phyloP scores from a whole-genome alignment of 176 grass and related monocot genomes.

The Cenchrus fungigraminus region DNA sequence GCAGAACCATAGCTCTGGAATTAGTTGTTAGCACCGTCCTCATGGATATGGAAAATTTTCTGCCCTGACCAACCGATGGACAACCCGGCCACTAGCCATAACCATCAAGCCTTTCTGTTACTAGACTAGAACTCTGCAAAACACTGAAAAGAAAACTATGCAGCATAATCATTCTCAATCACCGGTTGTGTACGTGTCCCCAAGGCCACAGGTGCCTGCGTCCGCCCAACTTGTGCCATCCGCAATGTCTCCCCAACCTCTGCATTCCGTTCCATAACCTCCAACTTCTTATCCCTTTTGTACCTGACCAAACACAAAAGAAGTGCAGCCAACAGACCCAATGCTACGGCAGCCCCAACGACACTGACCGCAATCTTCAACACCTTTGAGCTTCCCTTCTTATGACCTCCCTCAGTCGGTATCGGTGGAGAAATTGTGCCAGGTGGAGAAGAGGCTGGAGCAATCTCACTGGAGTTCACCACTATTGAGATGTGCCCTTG shows the following conservation, averaged over 20 bases:
- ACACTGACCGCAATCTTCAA: conserved; percentile 68
- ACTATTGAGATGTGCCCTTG: conserved; percentile 85
- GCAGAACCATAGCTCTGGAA: conserved; percentile 27
- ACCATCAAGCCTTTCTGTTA: conserved; percentile 15
- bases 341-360: conserved; percentile 43
- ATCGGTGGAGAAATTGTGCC: background rate
- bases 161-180: conserved; percentile 81
- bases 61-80: conserved; percentile 37
- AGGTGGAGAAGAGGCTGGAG: conserved; percentile 36
- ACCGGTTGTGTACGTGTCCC: conserved; percentile 70
- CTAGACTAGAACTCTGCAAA: conserved; percentile 25
- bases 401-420: background rate
- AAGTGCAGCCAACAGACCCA: conserved; percentile 59
- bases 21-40: background rate
- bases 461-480: conserved; percentile 57
- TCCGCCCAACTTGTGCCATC: conserved; percentile 63
- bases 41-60: conserved; percentile 18
- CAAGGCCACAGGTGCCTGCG: conserved; percentile 65
- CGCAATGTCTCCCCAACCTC: conserved; percentile 71
- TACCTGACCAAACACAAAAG: conserved; percentile 48
- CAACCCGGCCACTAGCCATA: conserved; percentile 21
- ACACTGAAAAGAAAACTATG: conserved; percentile 24
- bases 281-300: conserved; percentile 55
- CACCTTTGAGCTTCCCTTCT: conserved; percentile 48
- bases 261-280: conserved; percentile 64